Evolutionary conservation across 2,329 filamentous ascomycete genomes (phyloP), one percentile per base, ranked within the genome.

Genomic region (Fusarium foetens): DNA sequence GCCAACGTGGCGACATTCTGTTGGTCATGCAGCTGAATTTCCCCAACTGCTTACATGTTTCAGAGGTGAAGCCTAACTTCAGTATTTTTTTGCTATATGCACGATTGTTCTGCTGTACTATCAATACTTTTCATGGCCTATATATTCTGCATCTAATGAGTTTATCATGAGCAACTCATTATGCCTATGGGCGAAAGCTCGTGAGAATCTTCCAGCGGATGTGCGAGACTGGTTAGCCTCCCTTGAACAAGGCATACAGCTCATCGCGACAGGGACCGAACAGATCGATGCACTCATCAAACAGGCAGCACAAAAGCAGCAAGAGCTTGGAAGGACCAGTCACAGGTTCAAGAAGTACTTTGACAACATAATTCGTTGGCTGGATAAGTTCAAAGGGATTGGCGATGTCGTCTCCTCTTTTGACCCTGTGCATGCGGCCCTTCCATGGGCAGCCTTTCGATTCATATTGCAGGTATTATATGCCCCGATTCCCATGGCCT

Each of bases 351-450:
- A 2, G 0, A 49, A 10, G 16, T 33, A 31, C 2, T 23, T 33
- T 0, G 29, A 49, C 0, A 49, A 49, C 1, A 23, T 49, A 5
- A 10, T 19, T 5, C 8, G 33, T 7, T 33, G 27, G 29, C 7
- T 49, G 1, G 16, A 49, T 13, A 33, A 33, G 16, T 0, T 49
- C 21, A 33, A 33, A 49, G 46, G 46, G 0, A 49, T 49, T 19
- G 46, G 46, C 0, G 46, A 49, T 49, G 21, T 49, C 29, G 0
- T 49, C 2, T 49, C 29, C 13, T 33, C 16, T 2, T 49, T 49
- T 0, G 46, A 49, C 2, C 46, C 46, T 2, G 29, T 23, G 0
- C 29, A 49, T 13, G 29, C 29, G 0, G 46, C 29, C 0, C 46
- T 49, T 19, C 46, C 29, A 6, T 49, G 46, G 46, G 46, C 46